These are phyloP conservation scores for Nectriaceae sp. DNA, from an alignment of 2,329 filamentous ascomycete species.

Conservation along the genomic window DNA sequence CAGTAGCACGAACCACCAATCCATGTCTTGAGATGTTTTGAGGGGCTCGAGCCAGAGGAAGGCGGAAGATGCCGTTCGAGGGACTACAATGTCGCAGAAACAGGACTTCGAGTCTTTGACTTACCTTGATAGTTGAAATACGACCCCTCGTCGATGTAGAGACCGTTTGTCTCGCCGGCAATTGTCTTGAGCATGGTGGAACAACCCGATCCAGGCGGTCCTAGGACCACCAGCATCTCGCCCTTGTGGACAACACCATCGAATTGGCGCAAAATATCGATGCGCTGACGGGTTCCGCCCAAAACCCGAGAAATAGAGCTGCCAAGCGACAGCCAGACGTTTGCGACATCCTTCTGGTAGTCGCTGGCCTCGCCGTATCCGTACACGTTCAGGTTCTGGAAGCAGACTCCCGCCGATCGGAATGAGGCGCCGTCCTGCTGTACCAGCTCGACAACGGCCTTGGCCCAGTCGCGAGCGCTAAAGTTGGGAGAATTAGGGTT, in stretches of 20 bases:
- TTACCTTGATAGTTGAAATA: conserved; percentile 81
- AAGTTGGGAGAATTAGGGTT: conserved; percentile 57
- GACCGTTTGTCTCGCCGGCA: conserved; percentile 79
- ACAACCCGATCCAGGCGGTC: conserved; percentile 73
- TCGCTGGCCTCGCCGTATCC: conserved; percentile 69
- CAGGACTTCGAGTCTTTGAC: conserved; percentile 10
- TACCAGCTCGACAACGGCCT: conserved; percentile 55
- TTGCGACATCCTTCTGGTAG: conserved; percentile 68
- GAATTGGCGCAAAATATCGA: conserved; percentile 69
- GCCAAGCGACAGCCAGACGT: conserved; percentile 56
- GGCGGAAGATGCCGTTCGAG: too few relatives aligned
- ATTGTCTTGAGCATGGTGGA: conserved; percentile 85
- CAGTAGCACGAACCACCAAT: conserved; percentile 12
- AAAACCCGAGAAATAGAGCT: conserved; percentile 52
- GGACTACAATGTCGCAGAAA: too few relatives aligned
- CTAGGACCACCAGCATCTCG: conserved; percentile 76
- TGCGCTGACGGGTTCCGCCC: conserved; percentile 53
- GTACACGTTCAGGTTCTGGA: conserved; percentile 68
- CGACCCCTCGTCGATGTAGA: conserved; percentile 68
- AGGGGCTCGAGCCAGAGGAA: too few relatives aligned
- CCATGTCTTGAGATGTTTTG: too few relatives aligned
- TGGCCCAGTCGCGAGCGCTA: conserved; percentile 59
- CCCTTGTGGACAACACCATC: conserved; percentile 70
- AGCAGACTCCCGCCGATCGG: conserved; percentile 65
- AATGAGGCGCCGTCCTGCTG: conserved; percentile 55